Evolutionary conservation across 2,329 filamentous ascomycete species (phyloP).

Genomic region (Phialophora macrospora): DNA sequence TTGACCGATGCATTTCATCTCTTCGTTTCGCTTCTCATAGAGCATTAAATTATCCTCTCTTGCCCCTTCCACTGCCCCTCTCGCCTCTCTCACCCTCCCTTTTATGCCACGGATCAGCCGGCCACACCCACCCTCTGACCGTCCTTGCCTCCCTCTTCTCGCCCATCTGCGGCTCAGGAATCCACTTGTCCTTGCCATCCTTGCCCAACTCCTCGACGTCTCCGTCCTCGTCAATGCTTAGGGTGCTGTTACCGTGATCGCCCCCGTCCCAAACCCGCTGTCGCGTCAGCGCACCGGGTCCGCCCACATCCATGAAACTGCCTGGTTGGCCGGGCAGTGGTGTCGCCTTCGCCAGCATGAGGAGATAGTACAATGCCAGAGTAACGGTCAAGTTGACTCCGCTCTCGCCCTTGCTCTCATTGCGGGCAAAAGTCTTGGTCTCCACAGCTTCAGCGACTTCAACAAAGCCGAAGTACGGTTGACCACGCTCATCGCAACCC

Average conservation of each 20-base stretch:
- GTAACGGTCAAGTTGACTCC: slow-evolving; percentile 59
- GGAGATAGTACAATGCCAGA: slow-evolving; percentile 66
- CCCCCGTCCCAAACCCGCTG: slow-evolving; percentile 54
- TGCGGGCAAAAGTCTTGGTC: slow-evolving; percentile 51
- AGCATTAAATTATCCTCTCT: slow-evolving; percentile 21
- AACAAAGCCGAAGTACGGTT: slow-evolving; percentile 85
- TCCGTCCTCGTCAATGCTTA: slow-evolving; percentile 34
- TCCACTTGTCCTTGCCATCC: slow-evolving; percentile 64
- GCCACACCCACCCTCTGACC: slow-evolving; percentile 66
- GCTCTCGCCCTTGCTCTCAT: slow-evolving; percentile 18
- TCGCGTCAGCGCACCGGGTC: slow-evolving; percentile 61
- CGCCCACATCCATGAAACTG: slow-evolving; percentile 65
- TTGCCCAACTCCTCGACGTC: slow-evolving; percentile 38
- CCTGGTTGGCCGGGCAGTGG: slow-evolving; percentile 62
- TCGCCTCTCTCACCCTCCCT: slow-evolving; percentile 54
- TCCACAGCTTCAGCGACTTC: slow-evolving; percentile 69
- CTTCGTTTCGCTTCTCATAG: background rate
- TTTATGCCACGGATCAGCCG: slow-evolving; percentile 64
- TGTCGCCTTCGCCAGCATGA: slow-evolving; percentile 68
- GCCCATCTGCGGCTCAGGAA: slow-evolving; percentile 63
- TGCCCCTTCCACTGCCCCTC: slow-evolving; percentile 29
- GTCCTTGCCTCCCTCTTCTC: slow-evolving; percentile 66
- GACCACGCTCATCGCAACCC: slow-evolving; percentile 65
- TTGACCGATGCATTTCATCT: slow-evolving; percentile 7
- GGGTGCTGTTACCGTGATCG: slow-evolving; percentile 22